Percentiles rank a stretch among this genome's conserved stretches.
Evolutionary conservation across 1,139 yeast species (phyloP).

Genomic region (Saccharomyces uvarum): DNA sequence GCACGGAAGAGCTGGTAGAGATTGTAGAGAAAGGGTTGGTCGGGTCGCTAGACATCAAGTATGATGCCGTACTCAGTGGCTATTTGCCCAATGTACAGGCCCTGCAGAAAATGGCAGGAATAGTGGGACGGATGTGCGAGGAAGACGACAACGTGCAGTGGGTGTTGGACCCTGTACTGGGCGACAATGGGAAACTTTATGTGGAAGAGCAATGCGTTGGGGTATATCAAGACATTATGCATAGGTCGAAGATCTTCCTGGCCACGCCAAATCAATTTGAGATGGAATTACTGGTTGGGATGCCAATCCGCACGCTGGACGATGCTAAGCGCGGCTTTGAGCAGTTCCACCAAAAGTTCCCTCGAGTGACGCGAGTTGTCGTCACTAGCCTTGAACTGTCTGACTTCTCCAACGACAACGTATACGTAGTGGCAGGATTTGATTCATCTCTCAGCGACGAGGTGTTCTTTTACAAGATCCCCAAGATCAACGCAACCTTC

Average conservation of each 20-base stretch:
- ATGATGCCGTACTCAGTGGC: conserved; percentile 63
- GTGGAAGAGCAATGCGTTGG: conserved; percentile 66
- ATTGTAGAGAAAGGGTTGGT: conserved; percentile 44
- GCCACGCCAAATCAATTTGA: conserved; percentile 92
- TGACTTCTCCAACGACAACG: conserved; percentile 16
- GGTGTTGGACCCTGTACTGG: conserved; percentile 88
- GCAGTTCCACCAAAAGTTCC: conserved; percentile 42
- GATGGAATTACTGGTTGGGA: conserved; percentile 61
- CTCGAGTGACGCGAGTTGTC: conserved; percentile 53
- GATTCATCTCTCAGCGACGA: conserved; percentile 11
- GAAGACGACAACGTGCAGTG: conserved; percentile 35
- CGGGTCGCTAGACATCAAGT: conserved; percentile 36
- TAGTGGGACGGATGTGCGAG: conserved; percentile 14
- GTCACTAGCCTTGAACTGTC: conserved; percentile 50
- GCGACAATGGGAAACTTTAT: conserved; percentile 80
- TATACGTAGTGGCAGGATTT: conserved; percentile 50
- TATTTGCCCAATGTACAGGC: conserved; percentile 57
- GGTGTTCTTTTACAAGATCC: conserved; percentile 41
- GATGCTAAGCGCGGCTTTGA: conserved; percentile 42
- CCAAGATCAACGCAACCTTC: conserved; percentile 61
- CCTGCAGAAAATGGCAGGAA: conserved; percentile 34
- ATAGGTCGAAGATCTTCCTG: conserved; percentile 47
- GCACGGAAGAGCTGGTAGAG: conserved; percentile 37
- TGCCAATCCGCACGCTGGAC: conserved; percentile 38
- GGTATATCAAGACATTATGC: conserved; percentile 52